Conservation (phyloP, 257 asterid species). For the Buddleja alternifolia region DNA sequence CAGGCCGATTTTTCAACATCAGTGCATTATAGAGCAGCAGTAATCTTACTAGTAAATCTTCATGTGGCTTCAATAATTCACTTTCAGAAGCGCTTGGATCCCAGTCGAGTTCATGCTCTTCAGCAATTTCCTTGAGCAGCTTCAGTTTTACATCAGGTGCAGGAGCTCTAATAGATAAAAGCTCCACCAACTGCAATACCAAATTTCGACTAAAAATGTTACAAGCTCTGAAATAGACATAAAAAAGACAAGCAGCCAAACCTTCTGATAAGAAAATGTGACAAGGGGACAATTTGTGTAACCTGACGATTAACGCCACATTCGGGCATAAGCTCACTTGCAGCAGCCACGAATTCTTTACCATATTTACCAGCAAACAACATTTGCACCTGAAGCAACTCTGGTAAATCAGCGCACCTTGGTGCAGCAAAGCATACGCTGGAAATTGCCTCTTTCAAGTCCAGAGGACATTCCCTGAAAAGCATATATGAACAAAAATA, state of each 20-base stretch:
- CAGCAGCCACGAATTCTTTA: slow-evolving; percentile 80
- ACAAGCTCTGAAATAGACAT: slow-evolving; percentile 22
- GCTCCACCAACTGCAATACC: slow-evolving; percentile 70
- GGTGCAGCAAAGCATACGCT: slow-evolving; percentile 98
- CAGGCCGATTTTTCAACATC: no score
- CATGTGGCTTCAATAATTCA: slow-evolving; percentile 80
- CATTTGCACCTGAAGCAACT: slow-evolving; percentile 78
- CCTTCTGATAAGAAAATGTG: background rate
- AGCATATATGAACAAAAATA: slow-evolving; percentile 14
- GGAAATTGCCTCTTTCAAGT: slow-evolving; percentile 95
- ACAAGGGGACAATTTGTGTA: slow-evolving; percentile 11
- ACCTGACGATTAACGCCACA: slow-evolving; percentile 99
- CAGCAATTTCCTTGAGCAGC: slow-evolving; percentile 88
- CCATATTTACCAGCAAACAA: slow-evolving; percentile 85
- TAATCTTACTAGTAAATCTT: slow-evolving; percentile 75
- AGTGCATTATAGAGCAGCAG: background rate
- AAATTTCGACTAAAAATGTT: background rate
- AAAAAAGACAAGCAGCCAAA: background rate
- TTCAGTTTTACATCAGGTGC: slow-evolving; percentile 86
- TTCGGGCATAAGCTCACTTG: slow-evolving; percentile 95
- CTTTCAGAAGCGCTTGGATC: slow-evolving; percentile 78
- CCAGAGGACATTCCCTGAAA: slow-evolving; percentile 94
- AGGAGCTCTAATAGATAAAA: slow-evolving; percentile 89
- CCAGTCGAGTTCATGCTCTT: slow-evolving; percentile 92
- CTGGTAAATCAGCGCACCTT: slow-evolving; percentile 92